Evolutionary conservation across 2,329 filamentous ascomycete species (phyloP), one percentile per base, ranked within the genome.

Genomic region (Paraphoma chrysanthemicola): DNA sequence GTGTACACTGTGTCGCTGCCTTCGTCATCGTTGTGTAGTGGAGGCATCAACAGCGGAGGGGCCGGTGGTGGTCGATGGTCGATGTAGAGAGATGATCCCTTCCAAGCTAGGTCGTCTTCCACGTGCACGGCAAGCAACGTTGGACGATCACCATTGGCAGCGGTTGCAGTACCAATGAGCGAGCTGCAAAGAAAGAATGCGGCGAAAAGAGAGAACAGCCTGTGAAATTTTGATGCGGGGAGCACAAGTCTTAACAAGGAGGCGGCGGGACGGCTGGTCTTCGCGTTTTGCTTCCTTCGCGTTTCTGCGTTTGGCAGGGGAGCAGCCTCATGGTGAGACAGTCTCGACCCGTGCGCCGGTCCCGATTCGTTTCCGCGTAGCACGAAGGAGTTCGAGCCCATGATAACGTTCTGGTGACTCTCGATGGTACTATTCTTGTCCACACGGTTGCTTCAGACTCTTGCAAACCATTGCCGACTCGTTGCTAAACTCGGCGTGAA

Each of bases 91-190:
- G 67, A 63, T 56, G 70, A 66, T 63, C 68, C 67, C 58, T 62
- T 67, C 72, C 71, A 72, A 52, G 60, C 56, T 54, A 69, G 62
- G 60, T 68, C 57, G 57, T 68, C 61, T 57, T 64, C 57, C 48
- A 64, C 54, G 44, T 48, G 51, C 44, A 44, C 38, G 29, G 44
- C 51, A 51, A 61, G 54, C 53, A 68, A 57, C 47, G 67, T 63
- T 60, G 64, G 66, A 62, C 68, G 73, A 70, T 73, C 66, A 72
- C 62, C 74, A 70, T 73, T 62, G 61, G 68, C 46, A 44, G 70
- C 72, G 47, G 62, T 56, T 41, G 63, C 68, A 48, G 67, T 57
- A 53, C 65, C 67, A 54, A 71, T 63, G 49, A 74, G 51, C 55
- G 66, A 69, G 53, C 53, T 63, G 56, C 64, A 68, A 48, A 60